Evolutionary conservation across 106 monocot species (phyloP).

Genomic region (Vanilla planifolia): DNA sequence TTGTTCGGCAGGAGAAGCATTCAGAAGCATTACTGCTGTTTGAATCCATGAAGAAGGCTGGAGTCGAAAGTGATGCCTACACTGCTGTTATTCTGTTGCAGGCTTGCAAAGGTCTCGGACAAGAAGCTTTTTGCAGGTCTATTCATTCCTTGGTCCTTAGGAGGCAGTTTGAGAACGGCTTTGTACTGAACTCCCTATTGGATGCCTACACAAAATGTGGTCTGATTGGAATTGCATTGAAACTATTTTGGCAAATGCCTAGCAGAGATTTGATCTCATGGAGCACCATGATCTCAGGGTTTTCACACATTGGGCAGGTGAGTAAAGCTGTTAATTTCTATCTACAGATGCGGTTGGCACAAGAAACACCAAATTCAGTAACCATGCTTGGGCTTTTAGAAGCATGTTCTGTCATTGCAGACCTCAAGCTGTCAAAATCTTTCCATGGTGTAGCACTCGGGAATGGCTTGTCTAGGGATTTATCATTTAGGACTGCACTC

Average conservation of each 20-base stretch:
- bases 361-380: constrained; percentile 39
- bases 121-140: constrained; percentile 39
- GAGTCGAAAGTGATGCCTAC: constrained; percentile 32
- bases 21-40: constrained; percentile 38
- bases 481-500: constrained; percentile 44
- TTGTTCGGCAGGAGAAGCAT: constrained; percentile 31
- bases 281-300: constrained; percentile 67
- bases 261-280: constrained; percentile 54
- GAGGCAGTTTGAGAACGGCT: constrained; percentile 15
- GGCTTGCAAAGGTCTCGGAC: constrained; percentile 30
- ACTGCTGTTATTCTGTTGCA: constrained; percentile 70
- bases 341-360: constrained; percentile 26
- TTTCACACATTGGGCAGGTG: constrained; percentile 30
- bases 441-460: constrained; percentile 43
- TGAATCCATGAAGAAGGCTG: constrained; percentile 28
- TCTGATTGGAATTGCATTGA: constrained; percentile 25
- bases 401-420: constrained; percentile 47
- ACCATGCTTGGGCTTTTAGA: constrained; percentile 57
- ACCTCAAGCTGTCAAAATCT: constrained; percentile 34
- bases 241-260: constrained; percentile 36
- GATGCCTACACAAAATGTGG: constrained; percentile 75
- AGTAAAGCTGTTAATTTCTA: constrained; percentile 47
- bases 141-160: constrained; percentile 51
- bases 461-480: constrained; percentile 20
- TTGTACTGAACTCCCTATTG: constrained; percentile 51